Base-by-base conservation (phyloP, 2,329 filamentous ascomycete genomes). In the Aspergillus hiratsukae region DNA sequence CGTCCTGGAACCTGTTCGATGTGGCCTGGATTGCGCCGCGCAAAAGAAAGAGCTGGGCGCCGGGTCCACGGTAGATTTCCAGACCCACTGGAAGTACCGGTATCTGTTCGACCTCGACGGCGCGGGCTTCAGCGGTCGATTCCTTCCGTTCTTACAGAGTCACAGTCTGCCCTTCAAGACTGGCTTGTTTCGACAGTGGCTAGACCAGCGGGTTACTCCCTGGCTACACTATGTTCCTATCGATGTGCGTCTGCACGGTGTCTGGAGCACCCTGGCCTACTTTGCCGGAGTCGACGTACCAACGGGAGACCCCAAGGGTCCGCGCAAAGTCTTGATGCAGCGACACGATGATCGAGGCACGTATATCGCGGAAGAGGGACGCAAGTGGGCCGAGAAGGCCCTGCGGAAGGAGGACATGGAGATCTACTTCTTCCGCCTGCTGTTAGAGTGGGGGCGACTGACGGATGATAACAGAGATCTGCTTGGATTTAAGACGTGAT, bases 161-260 rank as follows among this genome's bases (percentile, higher is more conserved):
- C 77, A 77, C 59, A 86, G 82, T 49, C 78, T 91, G 4, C 88
- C 89, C 0, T 84, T 94, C 67, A 80, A 90, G 61, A 83, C 75
- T 0, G 85, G 85, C 0, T 78, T 93, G 6, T 93, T 92, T 72
- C 82, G 85, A 25, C 85, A 90, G 67, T 95, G 90, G 90, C 90
- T 87, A 72, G 87, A 89, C 57, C 85, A 87, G 51, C 83, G 90
- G 5, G 73, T 94, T 17, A 82, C 80, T 56, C 83, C 90, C 0
- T 95, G 90, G 90, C 76, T 87, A 48, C 90, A 95, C 69, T 94
- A 91, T 64, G 86, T 93, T 1, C 90, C 90, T 8, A 74, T 92
- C 17, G 90, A 94, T 68, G 63, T 87, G 1, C 81, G 90, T 3
- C 84, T 89, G 21, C 88, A 91, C 58, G 88, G 83, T 1, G 74